phyloP scores from a whole-genome alignment of 176 grass and related monocot genomes.

The Aegilops bicornis region DNA sequence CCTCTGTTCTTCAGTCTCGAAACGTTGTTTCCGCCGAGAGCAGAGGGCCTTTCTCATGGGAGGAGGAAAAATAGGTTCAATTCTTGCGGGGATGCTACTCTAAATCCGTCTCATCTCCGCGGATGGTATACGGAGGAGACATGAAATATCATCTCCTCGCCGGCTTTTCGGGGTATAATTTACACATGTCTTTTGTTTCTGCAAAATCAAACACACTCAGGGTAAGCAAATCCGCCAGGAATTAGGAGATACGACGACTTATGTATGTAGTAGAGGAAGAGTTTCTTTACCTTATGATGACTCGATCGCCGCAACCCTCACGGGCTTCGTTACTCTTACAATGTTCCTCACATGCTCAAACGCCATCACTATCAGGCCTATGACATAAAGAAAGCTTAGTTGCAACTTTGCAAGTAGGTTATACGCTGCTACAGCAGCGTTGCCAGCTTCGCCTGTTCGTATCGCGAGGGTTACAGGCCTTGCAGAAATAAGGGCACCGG shows the following conservation, averaged over 20 bases:
- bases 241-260: neutral
- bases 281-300: conserved; percentile 59
- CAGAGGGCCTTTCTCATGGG: neutral
- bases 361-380: conserved; percentile 79
- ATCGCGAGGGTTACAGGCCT: conserved; percentile 42
- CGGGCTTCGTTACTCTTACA: conserved; percentile 71
- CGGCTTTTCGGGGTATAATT: neutral
- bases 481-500: conserved; percentile 53
- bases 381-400: conserved; percentile 85
- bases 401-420: conserved; percentile 89
- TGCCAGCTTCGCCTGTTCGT: conserved; percentile 56
- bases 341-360: conserved; percentile 79
- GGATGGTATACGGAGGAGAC: conserved; percentile 14
- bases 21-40: neutral
- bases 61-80: neutral
- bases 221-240: neutral
- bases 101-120: conserved; percentile 56
- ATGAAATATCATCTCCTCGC: conserved; percentile 33
- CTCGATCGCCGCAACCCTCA: conserved; percentile 65
- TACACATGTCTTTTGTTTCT: conserved; percentile 24
- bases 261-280: neutral
- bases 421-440: conserved; percentile 53
- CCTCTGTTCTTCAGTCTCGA: neutral
- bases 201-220: conserved; percentile 10
- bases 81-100: conserved; percentile 27